Evolutionary conservation across 768 basidiomycete genomes (phyloP), one percentile per base, ranked within the genome.

Genomic region (Megacollybia marginata): DNA sequence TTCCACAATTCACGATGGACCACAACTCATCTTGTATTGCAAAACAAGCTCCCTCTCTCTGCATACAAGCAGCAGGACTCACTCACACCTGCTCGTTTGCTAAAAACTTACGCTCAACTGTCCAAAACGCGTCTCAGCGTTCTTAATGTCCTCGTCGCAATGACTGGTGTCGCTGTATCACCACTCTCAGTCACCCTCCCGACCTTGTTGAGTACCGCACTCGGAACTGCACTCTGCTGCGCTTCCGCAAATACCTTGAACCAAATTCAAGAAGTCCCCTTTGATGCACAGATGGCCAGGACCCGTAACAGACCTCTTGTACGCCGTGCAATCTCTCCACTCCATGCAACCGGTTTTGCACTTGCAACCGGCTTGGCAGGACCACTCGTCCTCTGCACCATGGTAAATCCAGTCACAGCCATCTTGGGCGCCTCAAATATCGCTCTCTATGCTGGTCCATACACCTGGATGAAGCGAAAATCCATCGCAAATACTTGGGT

Each of bases 221-320:
- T 88, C 23, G 96, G 96, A 36, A 97, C 94, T 0, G 81, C 85
- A 0, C 75, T 99, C 40, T 96, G 93, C 63, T 85, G 88, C 5
- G 91, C 92, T 2, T 89, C 93, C 0, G 96, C 96, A 28, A 97
- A 97, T 62, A 78, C 95, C 2, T 74, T 96, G 58, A 99, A 99
- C 67, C 92, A 99, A 64, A 70, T 98, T 3, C 86, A 93, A 59
- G 96, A 99, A 67, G 74, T 90, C 7, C 96, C 96, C 0, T 90
- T 92, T 55, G 96, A 99, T 60, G 94, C 96, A 0, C 96, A 99
- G 62, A 98, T 97, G 85, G 76, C 83, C 0, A 80, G 96, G 43
- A 98, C 96, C 0, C 80, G 94, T 31, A 83, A 75, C 48, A 73
- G 96, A 15, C 93, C 95, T 0, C 79, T 99, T 20, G 92, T 92